Percentiles rank a stretch among this genome's conserved stretches.
phyloP scores from a whole-genome alignment of 2,329 filamentous ascomycete species.

The Neopestalotiopsis rosae region DNA sequence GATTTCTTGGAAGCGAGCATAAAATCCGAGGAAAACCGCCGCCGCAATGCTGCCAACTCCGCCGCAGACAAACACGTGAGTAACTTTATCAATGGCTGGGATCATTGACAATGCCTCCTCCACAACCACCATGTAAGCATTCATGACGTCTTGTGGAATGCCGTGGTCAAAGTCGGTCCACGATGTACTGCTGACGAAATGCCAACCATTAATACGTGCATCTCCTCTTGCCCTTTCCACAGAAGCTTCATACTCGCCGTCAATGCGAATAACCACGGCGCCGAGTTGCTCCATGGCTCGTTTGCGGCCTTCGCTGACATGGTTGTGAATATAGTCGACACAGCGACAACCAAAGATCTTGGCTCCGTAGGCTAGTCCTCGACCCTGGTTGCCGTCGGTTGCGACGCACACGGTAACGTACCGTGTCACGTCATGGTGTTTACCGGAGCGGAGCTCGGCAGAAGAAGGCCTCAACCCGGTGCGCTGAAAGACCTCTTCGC shows the following conservation, averaged over 20 bases:
- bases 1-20: background rate
- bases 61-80: background rate
- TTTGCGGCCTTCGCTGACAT: too few species aligned
- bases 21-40: background rate
- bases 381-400: too few species aligned
- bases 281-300: too few species aligned
- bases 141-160: background rate
- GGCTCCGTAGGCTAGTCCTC: too few species aligned
- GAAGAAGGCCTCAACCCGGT: too few species aligned
- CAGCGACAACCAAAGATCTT: too few species aligned
- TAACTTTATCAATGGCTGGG: background rate
- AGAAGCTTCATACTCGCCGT: background rate
- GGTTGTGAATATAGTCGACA: too few species aligned
- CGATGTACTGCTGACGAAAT: background rate
- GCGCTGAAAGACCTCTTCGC: too few species aligned
- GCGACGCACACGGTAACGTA: too few species aligned
- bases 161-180: background rate
- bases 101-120: background rate
- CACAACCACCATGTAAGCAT: background rate
- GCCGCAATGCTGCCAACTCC: slow-evolving; percentile 3
- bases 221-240: background rate
- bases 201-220: background rate
- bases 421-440: too few species aligned
- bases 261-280: too few species aligned
- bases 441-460: too few species aligned